A percentile compares a stretch with the other conserved stretches of the same genome.
phyloP scores from a whole-genome alignment of 345 rosid species.

The Nasturtium officinale region DNA sequence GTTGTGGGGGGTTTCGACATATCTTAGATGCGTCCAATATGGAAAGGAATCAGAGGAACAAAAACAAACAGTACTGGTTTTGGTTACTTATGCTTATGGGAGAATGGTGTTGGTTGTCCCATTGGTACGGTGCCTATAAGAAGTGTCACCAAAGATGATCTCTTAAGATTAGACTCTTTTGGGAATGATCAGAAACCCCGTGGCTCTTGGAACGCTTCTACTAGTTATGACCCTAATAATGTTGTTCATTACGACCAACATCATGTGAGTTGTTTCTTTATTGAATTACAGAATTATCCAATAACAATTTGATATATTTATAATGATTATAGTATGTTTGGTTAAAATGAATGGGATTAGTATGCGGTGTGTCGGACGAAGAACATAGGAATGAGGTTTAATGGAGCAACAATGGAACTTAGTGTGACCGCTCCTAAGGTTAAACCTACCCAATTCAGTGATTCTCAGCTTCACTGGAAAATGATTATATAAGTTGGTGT shows the following conservation, averaged over 20 bases:
- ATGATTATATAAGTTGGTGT: conserved; percentile 2
- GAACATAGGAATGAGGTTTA: not conserved
- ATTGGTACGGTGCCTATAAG: conserved; percentile 37
- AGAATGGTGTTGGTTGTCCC: conserved; percentile 36
- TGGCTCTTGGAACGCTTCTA: conserved; percentile 20
- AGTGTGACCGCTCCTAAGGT: conserved; percentile 17
- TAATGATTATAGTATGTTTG: not conserved
- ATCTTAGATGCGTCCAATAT: conserved; percentile 26
- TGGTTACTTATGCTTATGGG: conserved; percentile 40
- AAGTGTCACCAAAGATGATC: conserved; percentile 23
- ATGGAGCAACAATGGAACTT: conserved; percentile 35
- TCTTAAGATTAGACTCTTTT: not conserved
- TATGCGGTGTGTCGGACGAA: not conserved
- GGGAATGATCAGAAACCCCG: conserved; percentile 15
- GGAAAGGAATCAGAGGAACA: too few species aligned
- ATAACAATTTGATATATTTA: not conserved
- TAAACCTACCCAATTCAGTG: conserved; percentile 21
- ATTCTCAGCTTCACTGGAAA: conserved; percentile 22
- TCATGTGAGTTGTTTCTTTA: conserved; percentile 26
- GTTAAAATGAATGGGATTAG: not conserved
- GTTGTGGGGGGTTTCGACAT: not conserved
- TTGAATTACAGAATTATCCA: too few species aligned
- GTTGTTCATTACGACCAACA: not conserved
- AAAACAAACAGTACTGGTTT: conserved; percentile 11
- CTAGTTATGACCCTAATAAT: not conserved